phyloP scores from a whole-genome alignment of 176 grass and related monocot species.

The Zizania latifolia region DNA sequence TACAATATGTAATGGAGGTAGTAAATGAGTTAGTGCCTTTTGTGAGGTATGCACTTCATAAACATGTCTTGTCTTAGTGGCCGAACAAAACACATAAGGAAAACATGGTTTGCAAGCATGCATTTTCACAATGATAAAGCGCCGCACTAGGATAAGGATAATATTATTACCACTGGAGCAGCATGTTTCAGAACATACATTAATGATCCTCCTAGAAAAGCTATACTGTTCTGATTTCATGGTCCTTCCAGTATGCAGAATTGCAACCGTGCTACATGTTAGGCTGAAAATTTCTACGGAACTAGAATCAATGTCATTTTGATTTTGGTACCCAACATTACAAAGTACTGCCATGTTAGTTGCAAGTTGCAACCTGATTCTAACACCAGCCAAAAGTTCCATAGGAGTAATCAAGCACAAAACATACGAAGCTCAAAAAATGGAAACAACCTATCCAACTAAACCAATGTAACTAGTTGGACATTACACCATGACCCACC shows the following conservation, averaged over 20 bases:
- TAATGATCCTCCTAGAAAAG: conserved; percentile 8
- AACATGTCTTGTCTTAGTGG: not conserved
- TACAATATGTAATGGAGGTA: no score
- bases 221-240: conserved; percentile 6
- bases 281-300: not conserved
- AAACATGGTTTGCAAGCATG: not conserved
- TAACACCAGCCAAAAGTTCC: not conserved
- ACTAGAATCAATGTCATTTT: not conserved
- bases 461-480: conserved; percentile 2
- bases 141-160: not conserved
- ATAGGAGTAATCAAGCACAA: not conserved
- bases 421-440: conserved; percentile 1
- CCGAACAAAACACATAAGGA: not conserved
- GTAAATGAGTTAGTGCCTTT: no score
- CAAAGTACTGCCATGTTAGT: not conserved
- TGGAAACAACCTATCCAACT: not conserved
- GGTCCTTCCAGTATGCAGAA: not conserved
- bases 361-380: not conserved
- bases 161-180: not conserved
- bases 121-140: not conserved
- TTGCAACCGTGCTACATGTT: conserved; percentile 1
- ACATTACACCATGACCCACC: conserved; percentile 12
- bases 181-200: not conserved
- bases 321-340: not conserved
- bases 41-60: not conserved